Evolutionary conservation across 2,329 filamentous ascomycete genomes (phyloP).

Genomic region (Penicillium sp.): DNA sequence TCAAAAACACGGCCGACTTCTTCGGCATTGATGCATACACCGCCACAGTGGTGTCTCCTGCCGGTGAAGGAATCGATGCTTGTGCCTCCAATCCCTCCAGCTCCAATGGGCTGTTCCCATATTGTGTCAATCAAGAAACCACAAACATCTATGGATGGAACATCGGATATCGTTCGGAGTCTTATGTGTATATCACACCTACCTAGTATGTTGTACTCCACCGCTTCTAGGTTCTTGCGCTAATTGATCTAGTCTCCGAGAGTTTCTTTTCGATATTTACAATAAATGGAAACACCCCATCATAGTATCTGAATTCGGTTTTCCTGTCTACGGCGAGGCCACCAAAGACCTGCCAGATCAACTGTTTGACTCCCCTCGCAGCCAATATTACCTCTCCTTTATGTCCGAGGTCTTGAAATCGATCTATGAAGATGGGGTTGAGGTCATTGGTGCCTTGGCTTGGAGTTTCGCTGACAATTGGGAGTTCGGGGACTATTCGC

Average conservation of each 20-base stretch:
- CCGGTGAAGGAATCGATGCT: conserved; percentile 47
- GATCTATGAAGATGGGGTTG: conserved; percentile 58
- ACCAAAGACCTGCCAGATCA: conserved; percentile 51
- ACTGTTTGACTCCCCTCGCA: conserved; percentile 55
- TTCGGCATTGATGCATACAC: conserved; percentile 62
- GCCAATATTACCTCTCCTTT: conserved; percentile 57
- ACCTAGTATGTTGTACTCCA: conserved; percentile 13
- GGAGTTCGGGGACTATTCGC: conserved; percentile 55
- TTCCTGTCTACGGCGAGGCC: conserved; percentile 54
- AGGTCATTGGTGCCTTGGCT: conserved; percentile 56
- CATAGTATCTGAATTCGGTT: conserved; percentile 57
- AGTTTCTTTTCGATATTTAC: conserved; percentile 60
- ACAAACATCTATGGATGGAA: conserved; percentile 56
- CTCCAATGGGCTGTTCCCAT: conserved; percentile 50
- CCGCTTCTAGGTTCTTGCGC: background rate
- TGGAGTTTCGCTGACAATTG: conserved; percentile 58
- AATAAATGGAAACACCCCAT: conserved; percentile 58
- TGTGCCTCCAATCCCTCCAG: conserved; percentile 48
- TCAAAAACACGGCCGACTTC: conserved; percentile 56
- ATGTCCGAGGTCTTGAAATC: conserved; percentile 57
- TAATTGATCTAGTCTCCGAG: conserved; percentile 24
- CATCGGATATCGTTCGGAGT: conserved; percentile 58
- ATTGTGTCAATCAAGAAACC: conserved; percentile 54
- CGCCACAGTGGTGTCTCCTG: conserved; percentile 54
- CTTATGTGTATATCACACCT: conserved; percentile 61